Conservation (phyloP, 2,329 filamentous ascomycete genomes). For the Nigrospora sphaerica region DNA sequence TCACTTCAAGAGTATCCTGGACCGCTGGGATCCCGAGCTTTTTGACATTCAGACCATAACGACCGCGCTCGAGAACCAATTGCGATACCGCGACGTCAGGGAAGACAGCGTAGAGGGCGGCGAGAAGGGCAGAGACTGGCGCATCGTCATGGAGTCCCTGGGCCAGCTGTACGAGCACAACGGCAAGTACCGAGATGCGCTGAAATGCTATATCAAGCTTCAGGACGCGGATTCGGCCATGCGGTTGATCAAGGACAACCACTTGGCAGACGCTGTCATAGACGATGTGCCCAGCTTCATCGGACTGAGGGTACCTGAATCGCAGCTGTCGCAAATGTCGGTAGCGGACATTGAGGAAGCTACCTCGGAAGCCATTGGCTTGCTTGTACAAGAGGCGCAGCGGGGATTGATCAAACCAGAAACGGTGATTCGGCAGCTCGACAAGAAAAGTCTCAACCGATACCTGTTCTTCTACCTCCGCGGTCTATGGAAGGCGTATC, state of each 20-base stretch:
- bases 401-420: slow-evolving; percentile 76
- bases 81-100: slow-evolving; percentile 66
- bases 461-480: slow-evolving; percentile 92
- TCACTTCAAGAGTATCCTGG: slow-evolving; percentile 70
- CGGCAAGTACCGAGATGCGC: slow-evolving; percentile 73
- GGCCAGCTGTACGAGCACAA: slow-evolving; percentile 79
- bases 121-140: slow-evolving; percentile 73
- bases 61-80: slow-evolving; percentile 72
- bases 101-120: slow-evolving; percentile 72
- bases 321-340: slow-evolving; percentile 58
- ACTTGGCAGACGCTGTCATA: slow-evolving; percentile 80
- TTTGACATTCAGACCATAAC: slow-evolving; percentile 75
- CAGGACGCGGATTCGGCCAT: slow-evolving; percentile 91
- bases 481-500: slow-evolving; percentile 69
- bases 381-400: slow-evolving; percentile 86
- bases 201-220: slow-evolving; percentile 82
- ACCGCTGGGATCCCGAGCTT: slow-evolving; percentile 76
- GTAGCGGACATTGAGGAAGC: slow-evolving; percentile 68
- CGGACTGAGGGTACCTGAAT: slow-evolving; percentile 71
- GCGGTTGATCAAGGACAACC: slow-evolving; percentile 75
- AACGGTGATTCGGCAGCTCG: slow-evolving; percentile 72
- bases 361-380: slow-evolving; percentile 73
- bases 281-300: slow-evolving; percentile 91
- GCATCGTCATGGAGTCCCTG: slow-evolving; percentile 77
- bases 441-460: slow-evolving; percentile 56